Percentiles rank a stretch among this genome's conserved stretches.
Evolutionary conservation across 805 yeast genomes (phyloP).

Genomic region (Kurtzmaniella fragi): DNA sequence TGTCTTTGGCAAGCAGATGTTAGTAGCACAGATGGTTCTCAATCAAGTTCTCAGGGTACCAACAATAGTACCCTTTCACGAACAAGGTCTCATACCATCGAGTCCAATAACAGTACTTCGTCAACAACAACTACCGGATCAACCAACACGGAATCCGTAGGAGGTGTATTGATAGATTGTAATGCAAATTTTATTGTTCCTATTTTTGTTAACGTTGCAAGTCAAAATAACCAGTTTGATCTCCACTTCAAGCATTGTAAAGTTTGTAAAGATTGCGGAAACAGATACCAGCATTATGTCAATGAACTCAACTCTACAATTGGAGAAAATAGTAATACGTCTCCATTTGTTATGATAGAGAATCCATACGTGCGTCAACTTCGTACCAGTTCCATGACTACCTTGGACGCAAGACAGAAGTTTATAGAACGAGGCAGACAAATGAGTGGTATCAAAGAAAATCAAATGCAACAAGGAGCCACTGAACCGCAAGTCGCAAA

Average conservation of each 20-base stretch:
- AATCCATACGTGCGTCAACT: constrained; percentile 21
- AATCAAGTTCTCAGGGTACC: constrained; percentile 10
- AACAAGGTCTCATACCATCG: neutral
- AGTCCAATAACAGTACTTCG: neutral
- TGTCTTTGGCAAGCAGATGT: constrained; percentile 18
- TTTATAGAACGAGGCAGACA: constrained; percentile 4
- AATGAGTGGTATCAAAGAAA: constrained; percentile 3
- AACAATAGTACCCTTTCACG: neutral
- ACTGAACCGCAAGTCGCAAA: constrained; percentile 5
- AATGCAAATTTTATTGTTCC: constrained; percentile 34
- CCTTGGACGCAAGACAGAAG: neutral
- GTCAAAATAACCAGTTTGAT: constrained; percentile 1
- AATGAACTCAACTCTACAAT: constrained; percentile 10
- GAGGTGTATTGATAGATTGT: constrained; percentile 16
- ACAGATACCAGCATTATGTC: constrained; percentile 15
- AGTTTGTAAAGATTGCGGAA: constrained; percentile 31
- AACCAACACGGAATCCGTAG: neutral
- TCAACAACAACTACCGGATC: neutral
- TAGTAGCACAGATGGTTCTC: constrained; percentile 11
- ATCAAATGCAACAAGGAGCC: neutral
- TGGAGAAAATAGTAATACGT: constrained; percentile 2
- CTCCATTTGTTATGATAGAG: constrained; percentile 20
- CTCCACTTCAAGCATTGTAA: constrained; percentile 19
- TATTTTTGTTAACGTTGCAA: constrained; percentile 18
- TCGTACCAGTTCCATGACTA: neutral